Percentiles rank a stretch among this genome's conserved stretches.
These are phyloP conservation scores for Lasiodiplodia gonubiensis DNA, from an alignment of 2,329 filamentous ascomycete genomes.

Conservation along the genomic window DNA sequence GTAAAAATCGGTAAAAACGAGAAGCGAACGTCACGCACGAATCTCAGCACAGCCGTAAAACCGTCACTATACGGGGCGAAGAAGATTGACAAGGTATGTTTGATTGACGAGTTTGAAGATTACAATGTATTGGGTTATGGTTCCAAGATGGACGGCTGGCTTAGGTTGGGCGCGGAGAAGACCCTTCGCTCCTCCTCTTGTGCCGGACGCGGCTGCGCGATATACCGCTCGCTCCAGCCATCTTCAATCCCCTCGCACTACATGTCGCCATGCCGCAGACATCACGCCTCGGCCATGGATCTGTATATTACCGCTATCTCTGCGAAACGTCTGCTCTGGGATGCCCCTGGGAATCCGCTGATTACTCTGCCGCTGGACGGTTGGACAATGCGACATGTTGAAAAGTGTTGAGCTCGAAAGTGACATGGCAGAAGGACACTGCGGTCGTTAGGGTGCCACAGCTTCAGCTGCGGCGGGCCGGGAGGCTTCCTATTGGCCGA, in stretches of 20 bases:
- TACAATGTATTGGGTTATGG: background rate
- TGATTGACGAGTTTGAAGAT: background rate
- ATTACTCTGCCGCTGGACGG: slow-evolving; percentile 8
- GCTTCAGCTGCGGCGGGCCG: background rate
- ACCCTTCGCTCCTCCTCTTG: slow-evolving; percentile 2
- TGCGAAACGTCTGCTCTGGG: slow-evolving; percentile 14
- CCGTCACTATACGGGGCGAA: background rate
- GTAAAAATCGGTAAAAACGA: background rate
- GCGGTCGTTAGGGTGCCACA: slow-evolving; percentile 1
- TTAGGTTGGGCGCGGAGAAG: background rate
- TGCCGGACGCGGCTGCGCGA: background rate
- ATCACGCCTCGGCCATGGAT: background rate
- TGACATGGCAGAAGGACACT: slow-evolving; percentile 6
- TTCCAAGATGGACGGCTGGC: background rate
- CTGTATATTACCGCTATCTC: slow-evolving; percentile 14
- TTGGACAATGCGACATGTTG: slow-evolving; percentile 18
- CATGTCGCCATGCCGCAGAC: background rate
- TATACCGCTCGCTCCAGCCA: slow-evolving; percentile 12
- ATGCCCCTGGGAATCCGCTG: slow-evolving; percentile 3
- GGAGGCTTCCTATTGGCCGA: slow-evolving; percentile 10
- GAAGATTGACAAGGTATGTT: background rate
- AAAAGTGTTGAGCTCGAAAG: slow-evolving; percentile 16
- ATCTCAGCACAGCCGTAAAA: background rate
- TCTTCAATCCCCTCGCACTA: slow-evolving; percentile 1
- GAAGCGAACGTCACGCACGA: background rate